A percentile compares a stretch with the other conserved stretches of the same genome.
Evolutionary conservation across 805 yeast species (phyloP).

Genomic region (Starmerella bombi): DNA sequence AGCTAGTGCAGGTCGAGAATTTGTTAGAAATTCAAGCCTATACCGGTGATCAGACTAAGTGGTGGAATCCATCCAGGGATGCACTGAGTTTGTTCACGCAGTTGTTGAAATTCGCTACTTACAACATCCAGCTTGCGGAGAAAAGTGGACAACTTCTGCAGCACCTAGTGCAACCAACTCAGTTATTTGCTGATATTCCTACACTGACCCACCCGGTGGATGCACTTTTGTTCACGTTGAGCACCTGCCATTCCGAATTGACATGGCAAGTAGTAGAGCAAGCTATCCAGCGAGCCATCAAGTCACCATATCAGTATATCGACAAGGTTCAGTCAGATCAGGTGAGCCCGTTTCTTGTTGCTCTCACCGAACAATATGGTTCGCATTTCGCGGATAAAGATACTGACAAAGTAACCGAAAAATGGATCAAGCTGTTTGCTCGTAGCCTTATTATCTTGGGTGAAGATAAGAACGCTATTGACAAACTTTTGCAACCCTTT

Average conservation of each 20-base stretch:
- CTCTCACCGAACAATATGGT: conserved; percentile 45
- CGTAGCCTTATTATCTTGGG: conserved; percentile 18
- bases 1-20: conserved; percentile 25
- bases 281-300: conserved; percentile 52
- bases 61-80: conserved; percentile 54
- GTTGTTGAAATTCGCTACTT: conserved; percentile 41
- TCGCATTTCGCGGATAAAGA: conserved; percentile 4
- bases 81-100: conserved; percentile 54
- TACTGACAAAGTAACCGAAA: conserved; percentile 1
- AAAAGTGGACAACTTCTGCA: conserved; percentile 41
- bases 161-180: conserved; percentile 38
- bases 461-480: conserved; percentile 10
- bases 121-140: conserved; percentile 24
- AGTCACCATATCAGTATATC: conserved; percentile 72
- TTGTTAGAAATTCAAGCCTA: conserved; percentile 49
- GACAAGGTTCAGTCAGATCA: conserved; percentile 36
- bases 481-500: not conserved
- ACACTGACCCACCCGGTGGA: conserved; percentile 41
- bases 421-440: conserved; percentile 14
- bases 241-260: conserved; percentile 16
- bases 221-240: conserved; percentile 42
- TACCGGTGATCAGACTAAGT: conserved; percentile 44
- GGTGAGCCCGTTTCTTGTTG: conserved; percentile 45
- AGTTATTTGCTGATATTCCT: conserved; percentile 35
- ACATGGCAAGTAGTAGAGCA: conserved; percentile 65